Evolutionary conservation across 306 rosid species (phyloP).

Genomic region (Alnus glutinosa): DNA sequence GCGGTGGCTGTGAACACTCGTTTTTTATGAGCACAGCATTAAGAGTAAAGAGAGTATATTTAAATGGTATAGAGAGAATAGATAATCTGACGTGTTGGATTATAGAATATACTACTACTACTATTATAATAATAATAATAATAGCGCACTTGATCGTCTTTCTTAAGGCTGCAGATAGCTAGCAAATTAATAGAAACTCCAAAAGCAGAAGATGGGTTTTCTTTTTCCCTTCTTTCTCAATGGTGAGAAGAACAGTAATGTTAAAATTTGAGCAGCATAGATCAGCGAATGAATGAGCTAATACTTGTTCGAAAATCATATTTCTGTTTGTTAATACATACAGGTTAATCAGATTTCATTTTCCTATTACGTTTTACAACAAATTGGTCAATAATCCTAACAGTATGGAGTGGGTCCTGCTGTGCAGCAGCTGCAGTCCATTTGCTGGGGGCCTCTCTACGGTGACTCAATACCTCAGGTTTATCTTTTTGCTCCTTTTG

Average conservation of each 20-base stretch:
- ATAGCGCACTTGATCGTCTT: too few species aligned
- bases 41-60: too few species aligned
- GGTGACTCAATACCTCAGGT: constrained; percentile 49
- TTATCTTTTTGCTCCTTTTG: neutral
- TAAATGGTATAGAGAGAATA: too few species aligned
- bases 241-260: neutral
- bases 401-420: constrained; percentile 72
- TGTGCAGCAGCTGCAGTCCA: constrained; percentile 53
- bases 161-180: too few species aligned
- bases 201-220: neutral
- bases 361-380: too few species aligned
- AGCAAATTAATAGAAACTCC: too few species aligned
- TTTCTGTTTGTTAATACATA: constrained; percentile 47
- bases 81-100: too few species aligned
- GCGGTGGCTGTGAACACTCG: too few species aligned
- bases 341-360: too few species aligned
- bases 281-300: constrained; percentile 52
- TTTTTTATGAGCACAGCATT: too few species aligned
- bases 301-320: constrained; percentile 19
- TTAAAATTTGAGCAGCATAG: neutral
- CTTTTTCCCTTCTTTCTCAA: neutral
- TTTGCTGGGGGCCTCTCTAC: constrained; percentile 44
- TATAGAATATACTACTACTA: too few species aligned
- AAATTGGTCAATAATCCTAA: constrained; percentile 79
- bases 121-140: too few species aligned